phyloP scores from a whole-genome alignment of 441 rosid genomes.

The Gossypium gossypioides region DNA sequence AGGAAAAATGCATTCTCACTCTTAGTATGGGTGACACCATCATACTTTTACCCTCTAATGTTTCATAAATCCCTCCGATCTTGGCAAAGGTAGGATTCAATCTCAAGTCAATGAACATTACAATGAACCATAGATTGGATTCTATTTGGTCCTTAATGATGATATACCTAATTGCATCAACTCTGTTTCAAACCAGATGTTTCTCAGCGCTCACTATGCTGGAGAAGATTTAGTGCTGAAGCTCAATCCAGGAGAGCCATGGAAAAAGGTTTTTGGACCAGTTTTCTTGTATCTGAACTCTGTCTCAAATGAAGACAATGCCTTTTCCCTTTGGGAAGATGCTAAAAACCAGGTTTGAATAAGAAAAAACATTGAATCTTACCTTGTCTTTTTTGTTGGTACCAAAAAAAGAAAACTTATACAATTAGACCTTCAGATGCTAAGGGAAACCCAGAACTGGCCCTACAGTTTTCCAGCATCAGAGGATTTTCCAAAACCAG shows the following conservation, averaged over 20 bases:
- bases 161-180: neutral
- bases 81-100: neutral
- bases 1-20: no score
- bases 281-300: slow-evolving; percentile 57
- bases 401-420: neutral
- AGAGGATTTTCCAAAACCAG: slow-evolving; percentile 37
- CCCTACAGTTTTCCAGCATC: slow-evolving; percentile 53
- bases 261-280: slow-evolving; percentile 89
- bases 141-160: neutral
- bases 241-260: slow-evolving; percentile 43
- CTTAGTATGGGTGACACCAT: no score
- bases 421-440: slow-evolving; percentile 24
- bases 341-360: slow-evolving; percentile 54
- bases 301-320: slow-evolving; percentile 25
- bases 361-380: neutral
- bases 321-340: slow-evolving; percentile 58
- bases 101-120: neutral
- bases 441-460: slow-evolving; percentile 43
- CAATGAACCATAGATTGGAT: neutral
- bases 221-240: slow-evolving; percentile 71
- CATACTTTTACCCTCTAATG: neutral
- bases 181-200: slow-evolving; percentile 40
- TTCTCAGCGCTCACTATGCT: slow-evolving; percentile 64
- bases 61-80: neutral
- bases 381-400: neutral